Conservation (phyloP, 257 asterid genomes). For the Nyctanthes arbortristis region DNA sequence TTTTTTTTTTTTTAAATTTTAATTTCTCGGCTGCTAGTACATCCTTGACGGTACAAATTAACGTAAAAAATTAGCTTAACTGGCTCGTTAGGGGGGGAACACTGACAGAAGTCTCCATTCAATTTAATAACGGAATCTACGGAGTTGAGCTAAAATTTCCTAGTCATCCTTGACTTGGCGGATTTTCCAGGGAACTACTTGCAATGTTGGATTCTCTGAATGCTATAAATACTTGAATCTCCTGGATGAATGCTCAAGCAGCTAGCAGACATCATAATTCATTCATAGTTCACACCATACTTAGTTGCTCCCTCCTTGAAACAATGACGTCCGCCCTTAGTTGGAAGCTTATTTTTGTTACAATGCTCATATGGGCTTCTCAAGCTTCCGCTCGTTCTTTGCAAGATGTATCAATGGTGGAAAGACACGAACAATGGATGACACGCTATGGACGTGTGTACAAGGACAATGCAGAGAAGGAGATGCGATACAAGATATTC, state of each 20-base stretch:
- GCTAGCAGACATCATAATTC: constrained; percentile 25
- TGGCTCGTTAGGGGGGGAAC: background rate
- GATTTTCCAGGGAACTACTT: constrained; percentile 6
- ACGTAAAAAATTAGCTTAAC: background rate
- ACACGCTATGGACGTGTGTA: constrained; percentile 17
- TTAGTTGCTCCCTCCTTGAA: background rate
- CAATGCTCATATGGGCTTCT: constrained; percentile 7
- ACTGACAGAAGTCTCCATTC: background rate
- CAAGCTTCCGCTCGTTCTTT: constrained; percentile 12
- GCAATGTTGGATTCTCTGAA: background rate
- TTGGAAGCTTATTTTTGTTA: background rate
- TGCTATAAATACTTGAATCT: constrained; percentile 16
- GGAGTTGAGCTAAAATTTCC: constrained; percentile 6
- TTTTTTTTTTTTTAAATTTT: too few relatives aligned
- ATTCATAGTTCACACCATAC: background rate
- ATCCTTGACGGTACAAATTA: background rate
- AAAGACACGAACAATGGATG: constrained; percentile 33
- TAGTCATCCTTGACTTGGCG: constrained; percentile 19
- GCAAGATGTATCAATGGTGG: constrained; percentile 8
- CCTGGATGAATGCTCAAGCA: background rate
- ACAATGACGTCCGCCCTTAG: background rate
- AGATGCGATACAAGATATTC: constrained; percentile 28
- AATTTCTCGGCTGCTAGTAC: too few relatives aligned
- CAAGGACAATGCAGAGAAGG: constrained; percentile 19
- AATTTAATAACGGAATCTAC: background rate